Conservation (phyloP, 371 early-diverging fungal species). For the Rhizopus sp. region DNA sequence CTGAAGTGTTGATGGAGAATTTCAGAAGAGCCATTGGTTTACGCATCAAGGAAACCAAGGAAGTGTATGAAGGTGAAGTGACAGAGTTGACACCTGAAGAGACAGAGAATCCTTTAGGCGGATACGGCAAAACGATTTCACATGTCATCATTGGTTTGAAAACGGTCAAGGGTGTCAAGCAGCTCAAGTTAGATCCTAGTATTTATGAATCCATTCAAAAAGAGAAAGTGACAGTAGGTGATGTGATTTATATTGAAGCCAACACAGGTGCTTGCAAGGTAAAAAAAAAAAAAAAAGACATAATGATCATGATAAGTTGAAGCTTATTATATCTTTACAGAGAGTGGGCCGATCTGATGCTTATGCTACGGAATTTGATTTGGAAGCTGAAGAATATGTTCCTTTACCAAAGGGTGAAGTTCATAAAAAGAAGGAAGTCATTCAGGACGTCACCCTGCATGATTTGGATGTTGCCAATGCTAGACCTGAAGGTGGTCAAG, state of each 20-base stretch:
- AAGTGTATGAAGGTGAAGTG: constrained; percentile 99
- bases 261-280: constrained; percentile 97
- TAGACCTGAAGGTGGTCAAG: constrained; percentile 94
- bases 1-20: constrained; percentile 98
- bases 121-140: constrained; percentile 94
- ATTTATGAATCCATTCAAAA: constrained; percentile 97
- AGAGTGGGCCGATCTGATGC: constrained; percentile 96
- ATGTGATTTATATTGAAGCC: constrained; percentile 98
- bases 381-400: constrained; percentile 97
- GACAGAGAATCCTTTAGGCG: constrained; percentile 91
- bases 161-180: constrained; percentile 98
- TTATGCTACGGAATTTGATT: constrained; percentile 94
- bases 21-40: constrained; percentile 97
- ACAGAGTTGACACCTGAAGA: constrained; percentile 96
- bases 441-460: constrained; percentile 98
- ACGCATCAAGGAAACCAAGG: constrained; percentile 97
- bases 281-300: not conserved
- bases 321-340: constrained; percentile 33
- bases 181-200: constrained; percentile 95
- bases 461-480: constrained; percentile 99
- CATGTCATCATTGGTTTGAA: constrained; percentile 97
- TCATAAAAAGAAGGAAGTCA: constrained; percentile 96
- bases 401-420: constrained; percentile 99
- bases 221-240: constrained; percentile 96
- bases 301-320: not conserved